Base-by-base conservation (phyloP, 257 asterid species). In the Rubia yunnanensis region DNA sequence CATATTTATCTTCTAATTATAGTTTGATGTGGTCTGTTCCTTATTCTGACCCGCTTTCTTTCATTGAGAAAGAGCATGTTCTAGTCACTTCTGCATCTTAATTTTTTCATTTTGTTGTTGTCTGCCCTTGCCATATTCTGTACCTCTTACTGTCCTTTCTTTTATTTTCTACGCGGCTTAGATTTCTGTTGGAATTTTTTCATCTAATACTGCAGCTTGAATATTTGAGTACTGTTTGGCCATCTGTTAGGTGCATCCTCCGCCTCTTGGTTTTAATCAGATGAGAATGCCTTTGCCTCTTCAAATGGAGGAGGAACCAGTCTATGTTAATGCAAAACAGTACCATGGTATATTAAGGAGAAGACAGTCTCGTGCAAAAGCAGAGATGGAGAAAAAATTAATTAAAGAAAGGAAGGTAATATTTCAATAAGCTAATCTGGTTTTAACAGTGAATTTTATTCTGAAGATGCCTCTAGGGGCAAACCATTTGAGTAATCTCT, bases 291-390 rank as follows among this genome's bases (percentile, higher is more conserved):
- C 95, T 44, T 80, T 88, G 81, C 95, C 87, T 70, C 81, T 84
- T 69, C 85, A 79, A 62, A 84, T 84, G 95, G 92, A 88, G 79
- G 96, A 86, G 71, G 96, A 84, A 66, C 96, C 96, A 54, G 92
- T 88, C 35, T 88, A 78, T 61, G 95, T 88, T 76, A 86, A 86
- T 71, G 92, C 96, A 23, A 88, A 88, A 73, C 96, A 88, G 73
- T 88, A 88, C 64, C 88, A 83, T 67, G 95, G 92, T 53, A 88
- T 88, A 68, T 70, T 88, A 67, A 84, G 96, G 81, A 83, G 95
- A 76, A 79, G 95, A 74, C 86, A 84, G 70, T 78, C 83, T 67
- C 80, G 96, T 57, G 96, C 96, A 71, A 88, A 77, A 79, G 96
- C 95, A 8, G 95, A 88, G 77, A 64, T 86, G 80, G 92, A 84